Conservation (phyloP, 139 green algal genomes). For the Coelastrella sp. region DNA sequence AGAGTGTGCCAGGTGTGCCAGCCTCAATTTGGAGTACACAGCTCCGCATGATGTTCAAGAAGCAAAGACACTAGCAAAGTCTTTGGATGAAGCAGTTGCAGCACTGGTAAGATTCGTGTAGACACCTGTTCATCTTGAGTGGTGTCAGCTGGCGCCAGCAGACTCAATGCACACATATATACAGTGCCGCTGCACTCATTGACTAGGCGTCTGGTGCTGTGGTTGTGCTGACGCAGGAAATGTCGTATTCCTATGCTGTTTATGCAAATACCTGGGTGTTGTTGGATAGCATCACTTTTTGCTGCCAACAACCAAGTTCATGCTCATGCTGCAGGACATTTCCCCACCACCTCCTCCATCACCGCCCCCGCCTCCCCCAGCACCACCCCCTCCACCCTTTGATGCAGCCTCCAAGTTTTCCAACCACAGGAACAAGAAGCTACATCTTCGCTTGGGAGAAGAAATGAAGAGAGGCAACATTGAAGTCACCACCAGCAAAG, state of each 20-base stretch:
- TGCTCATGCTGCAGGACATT: background rate
- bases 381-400: background rate
- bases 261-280: no score
- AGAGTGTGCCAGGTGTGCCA: slow-evolving; percentile 38
- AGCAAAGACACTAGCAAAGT: background rate
- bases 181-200: no score
- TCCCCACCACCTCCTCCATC: background rate
- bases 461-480: background rate
- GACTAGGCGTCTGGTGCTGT: no score
- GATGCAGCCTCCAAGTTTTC: background rate
- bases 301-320: no score
- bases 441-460: background rate
- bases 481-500: slow-evolving; percentile 16
- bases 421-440: background rate
- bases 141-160: background rate
- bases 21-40: slow-evolving; percentile 22
- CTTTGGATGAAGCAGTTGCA: background rate
- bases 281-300: no score
- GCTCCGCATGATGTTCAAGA: background rate
- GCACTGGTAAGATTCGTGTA: background rate
- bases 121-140: background rate
- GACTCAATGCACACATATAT: no score
- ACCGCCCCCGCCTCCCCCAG: background rate
- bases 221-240: no score
- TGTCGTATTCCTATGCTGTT: no score